Base-by-base conservation (phyloP, 2,329 filamentous ascomycete species). In the Plectosphaerella plurivora region DNA sequence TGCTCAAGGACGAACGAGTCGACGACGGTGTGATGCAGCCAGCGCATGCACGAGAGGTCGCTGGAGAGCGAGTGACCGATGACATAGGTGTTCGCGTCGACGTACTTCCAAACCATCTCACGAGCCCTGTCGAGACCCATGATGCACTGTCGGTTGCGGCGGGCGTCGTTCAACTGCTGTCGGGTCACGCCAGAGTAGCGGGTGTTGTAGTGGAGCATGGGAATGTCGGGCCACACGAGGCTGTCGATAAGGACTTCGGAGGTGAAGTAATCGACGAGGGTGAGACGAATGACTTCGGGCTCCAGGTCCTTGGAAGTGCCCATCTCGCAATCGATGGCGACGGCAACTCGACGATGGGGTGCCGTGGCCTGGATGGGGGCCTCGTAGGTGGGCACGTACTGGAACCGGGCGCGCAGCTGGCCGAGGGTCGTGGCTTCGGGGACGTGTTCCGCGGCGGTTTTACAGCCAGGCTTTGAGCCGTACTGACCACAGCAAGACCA, bases 291-390 rank as follows among this genome's bases (percentile, higher is more conserved):
- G 8, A 83, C 63, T 55, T 82, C 78, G 0, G 65, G 62, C 10
- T 82, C 76, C 7, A 73, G 71, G 5, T 64, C 64, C 9, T 59
- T 57, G 2, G 73, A 65, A 0, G 67, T 71, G 15, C 79, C 78
- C 77, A 82, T 82, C 56, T 83, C 79, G 55, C 79, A 82, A 55
- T 82, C 78, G 4, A 83, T 63, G 0, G 73, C 76, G 3, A 82
- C 71, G 3, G 60, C 67, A 24, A 15, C 52, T 53, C 51, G 46
- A 25, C 41, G 10, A n/a, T 20, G 10, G 5, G n/a, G 41, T 22
- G 28, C 28, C 28, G 11, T 8, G 9, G 37, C n/a, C 41, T 44
- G n/a, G 16, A 16, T 20, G 41, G 16, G n/a, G 18, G 16, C 16
- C 18, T 20, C n/a, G 22, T 44, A 20, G 5, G 41, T 44, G 41